Conservation (phyloP, 2,329 filamentous ascomycete genomes). For the Akanthomyces uredinophilus region DNA sequence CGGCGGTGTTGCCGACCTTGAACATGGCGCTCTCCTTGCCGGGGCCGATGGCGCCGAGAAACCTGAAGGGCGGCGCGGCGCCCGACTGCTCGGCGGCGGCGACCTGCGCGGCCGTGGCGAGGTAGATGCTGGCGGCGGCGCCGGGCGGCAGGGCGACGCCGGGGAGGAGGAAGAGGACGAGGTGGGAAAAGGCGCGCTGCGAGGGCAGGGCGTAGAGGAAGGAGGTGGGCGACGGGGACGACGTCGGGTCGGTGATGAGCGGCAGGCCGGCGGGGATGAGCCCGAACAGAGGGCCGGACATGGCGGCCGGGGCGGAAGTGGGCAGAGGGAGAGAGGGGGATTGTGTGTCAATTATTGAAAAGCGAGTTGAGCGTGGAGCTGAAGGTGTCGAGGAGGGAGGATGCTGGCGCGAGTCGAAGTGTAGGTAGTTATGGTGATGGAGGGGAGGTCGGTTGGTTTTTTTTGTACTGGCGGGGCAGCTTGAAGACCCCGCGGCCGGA, state of each 20-base stretch:
- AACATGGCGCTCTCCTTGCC: conserved; percentile 93
- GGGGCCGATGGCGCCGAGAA: conserved; percentile 83
- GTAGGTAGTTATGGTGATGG: neutral
- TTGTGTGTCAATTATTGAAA: too few species aligned
- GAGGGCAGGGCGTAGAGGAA: conserved; percentile 49
- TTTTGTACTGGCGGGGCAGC: neutral
- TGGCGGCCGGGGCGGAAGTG: conserved; percentile 18
- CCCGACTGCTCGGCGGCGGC: conserved; percentile 29
- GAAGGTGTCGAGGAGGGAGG: too few species aligned
- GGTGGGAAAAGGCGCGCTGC: conserved; percentile 64
- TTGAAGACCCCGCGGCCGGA: neutral
- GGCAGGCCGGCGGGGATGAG: conserved; percentile 57
- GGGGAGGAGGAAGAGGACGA: conserved; percentile 86
- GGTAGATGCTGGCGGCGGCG: conserved; percentile 85
- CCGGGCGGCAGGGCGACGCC: conserved; percentile 65
- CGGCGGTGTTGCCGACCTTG: conserved; percentile 50
- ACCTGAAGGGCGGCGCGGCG: conserved; percentile 56
- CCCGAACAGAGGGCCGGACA: conserved; percentile 49
- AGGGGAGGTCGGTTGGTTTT: neutral
- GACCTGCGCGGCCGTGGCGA: conserved; percentile 51
- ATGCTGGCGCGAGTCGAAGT: too few species aligned
- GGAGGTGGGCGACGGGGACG: conserved; percentile 48
- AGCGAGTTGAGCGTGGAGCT: too few species aligned
- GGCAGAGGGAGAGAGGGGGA: too few species aligned
- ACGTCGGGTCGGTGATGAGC: conserved; percentile 49